Base-by-base conservation (phyloP, 176 grass and related monocot species). In the Avena eriantha region DNA sequence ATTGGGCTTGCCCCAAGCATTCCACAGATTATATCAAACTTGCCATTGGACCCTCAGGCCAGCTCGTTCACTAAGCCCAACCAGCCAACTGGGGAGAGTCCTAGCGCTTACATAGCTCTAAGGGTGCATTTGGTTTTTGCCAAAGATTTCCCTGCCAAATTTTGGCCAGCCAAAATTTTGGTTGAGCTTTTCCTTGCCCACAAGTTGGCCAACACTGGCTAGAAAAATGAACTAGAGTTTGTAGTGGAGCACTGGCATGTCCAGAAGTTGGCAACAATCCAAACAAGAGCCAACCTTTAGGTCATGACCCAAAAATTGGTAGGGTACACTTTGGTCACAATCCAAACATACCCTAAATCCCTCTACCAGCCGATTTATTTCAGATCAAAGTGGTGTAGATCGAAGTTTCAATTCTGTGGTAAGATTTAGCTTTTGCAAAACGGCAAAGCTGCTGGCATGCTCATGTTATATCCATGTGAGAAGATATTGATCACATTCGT, bases 361-460 rank as follows among this genome's bases (percentile, higher is more conserved):
- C 29, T 5, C 14, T 29, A 46, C 13, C 72, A 75, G 46, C 72
- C 72, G 45, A 26, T 48, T 47, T 15, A 45, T 48, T 73, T 74
- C 45, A 49, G 11, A 51, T 51, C 46, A 75, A 75, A 75, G 23
- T 75, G 72, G 51, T 31, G 72, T 75, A 31, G 46, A 46, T 74
- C 8, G 7, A 75, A 75, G 7, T 48, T 73, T 8, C 43, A 73
- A 24, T 73, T 49, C n/a, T 74, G 13, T 49, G 26, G 17, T 12
- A 60, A 24, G 11, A 17, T 17, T 74, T 74, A 74, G 45, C 71
- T 74, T 26, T 49, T 16, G 29, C 3, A 14, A 14, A 24, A 49
- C 6, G 2, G 12, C 18, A 71, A 21, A 47, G 5, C 11, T 47
- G 19, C 45, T 74, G 46, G 6, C 45, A 74, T 26, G 45, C 22